These are phyloP conservation scores for Nymphaea thermarum DNA, from an alignment of 164 flowering plant species.

Conservation along the genomic window DNA sequence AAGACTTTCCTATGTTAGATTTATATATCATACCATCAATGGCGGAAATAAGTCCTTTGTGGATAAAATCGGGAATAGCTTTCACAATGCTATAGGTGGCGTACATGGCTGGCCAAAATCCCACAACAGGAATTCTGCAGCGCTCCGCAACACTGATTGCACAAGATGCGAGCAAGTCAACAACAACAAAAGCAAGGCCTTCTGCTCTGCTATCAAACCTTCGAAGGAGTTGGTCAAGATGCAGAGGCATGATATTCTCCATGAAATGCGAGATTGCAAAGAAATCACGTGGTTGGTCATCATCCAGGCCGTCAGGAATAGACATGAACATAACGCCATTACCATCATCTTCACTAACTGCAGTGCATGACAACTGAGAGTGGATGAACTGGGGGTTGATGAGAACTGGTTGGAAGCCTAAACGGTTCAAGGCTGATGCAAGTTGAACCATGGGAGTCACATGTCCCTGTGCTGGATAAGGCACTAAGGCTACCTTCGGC, in stretches of 20 bases:
- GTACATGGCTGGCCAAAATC: slow-evolving; percentile 90
- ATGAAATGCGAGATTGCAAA: slow-evolving; percentile 40
- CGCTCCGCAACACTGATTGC: slow-evolving; percentile 44
- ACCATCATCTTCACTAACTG: background rate
- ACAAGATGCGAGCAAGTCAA: slow-evolving; percentile 67
- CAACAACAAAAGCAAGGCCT: slow-evolving; percentile 36
- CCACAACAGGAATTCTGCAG: slow-evolving; percentile 35
- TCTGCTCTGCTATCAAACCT: slow-evolving; percentile 9
- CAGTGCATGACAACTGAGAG: slow-evolving; percentile 10
- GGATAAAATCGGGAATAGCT: slow-evolving; percentile 51
- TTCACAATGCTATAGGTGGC: slow-evolving; percentile 44
- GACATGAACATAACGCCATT: slow-evolving; percentile 18
- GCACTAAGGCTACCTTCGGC: slow-evolving; percentile 42
- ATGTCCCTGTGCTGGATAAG: slow-evolving; percentile 89
- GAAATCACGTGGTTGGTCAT: slow-evolving; percentile 31
- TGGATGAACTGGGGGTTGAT: slow-evolving; percentile 49
- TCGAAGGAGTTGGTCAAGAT: slow-evolving; percentile 26
- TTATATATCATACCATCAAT: slow-evolving; percentile 21
- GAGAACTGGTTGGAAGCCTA: slow-evolving; percentile 34
- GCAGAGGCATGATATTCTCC: slow-evolving; percentile 58
- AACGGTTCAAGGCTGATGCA: slow-evolving; percentile 23
- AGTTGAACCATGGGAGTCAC: slow-evolving; percentile 75
- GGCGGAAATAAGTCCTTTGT: slow-evolving; percentile 36
- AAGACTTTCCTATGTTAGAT: too few relatives aligned
- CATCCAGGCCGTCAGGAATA: slow-evolving; percentile 37